phyloP scores from a whole-genome alignment of 176 grass and related monocot species.

The Oryza glaberrima region DNA sequence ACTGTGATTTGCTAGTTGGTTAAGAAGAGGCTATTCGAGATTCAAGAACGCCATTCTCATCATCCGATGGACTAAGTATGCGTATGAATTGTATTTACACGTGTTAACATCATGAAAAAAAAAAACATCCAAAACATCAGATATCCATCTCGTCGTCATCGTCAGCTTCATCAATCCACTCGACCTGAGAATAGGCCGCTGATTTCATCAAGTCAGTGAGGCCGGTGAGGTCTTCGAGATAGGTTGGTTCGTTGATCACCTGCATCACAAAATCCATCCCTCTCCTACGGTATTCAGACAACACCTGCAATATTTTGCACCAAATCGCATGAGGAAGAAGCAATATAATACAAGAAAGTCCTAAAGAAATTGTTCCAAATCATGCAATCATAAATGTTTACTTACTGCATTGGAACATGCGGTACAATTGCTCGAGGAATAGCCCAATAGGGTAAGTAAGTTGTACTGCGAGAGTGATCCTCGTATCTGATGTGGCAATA shows the following conservation, averaged over 20 bases:
- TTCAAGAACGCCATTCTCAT: not conserved
- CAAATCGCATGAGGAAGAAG: not conserved
- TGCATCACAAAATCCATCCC: conserved; percentile 86
- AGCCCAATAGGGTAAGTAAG: conserved; percentile 78
- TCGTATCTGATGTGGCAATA: conserved; percentile 90
- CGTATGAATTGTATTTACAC: conserved; percentile 23
- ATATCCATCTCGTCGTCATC: conserved; percentile 50
- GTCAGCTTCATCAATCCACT: conserved; percentile 71
- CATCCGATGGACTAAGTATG: not conserved
- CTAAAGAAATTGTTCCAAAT: not conserved
- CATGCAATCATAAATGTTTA: conserved; percentile 24
- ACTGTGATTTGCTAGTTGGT: not conserved
- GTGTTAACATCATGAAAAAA: not conserved
- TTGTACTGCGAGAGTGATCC: conserved; percentile 77
- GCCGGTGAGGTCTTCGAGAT: conserved; percentile 89
- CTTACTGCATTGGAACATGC: conserved; percentile 82
- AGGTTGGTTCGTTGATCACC: conserved; percentile 90
- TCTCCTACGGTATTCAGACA: conserved; percentile 76
- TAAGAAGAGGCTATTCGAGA: not conserved
- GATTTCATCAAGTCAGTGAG: conserved; percentile 86
- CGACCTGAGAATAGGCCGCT: conserved; percentile 49
- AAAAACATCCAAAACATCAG: conserved; percentile 23
- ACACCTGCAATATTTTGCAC: conserved; percentile 56
- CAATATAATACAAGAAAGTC: not conserved
- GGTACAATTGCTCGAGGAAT: conserved; percentile 85